Base-by-base conservation (phyloP, 2,329 filamentous ascomycete species). In the Clarireedia paspali region DNA sequence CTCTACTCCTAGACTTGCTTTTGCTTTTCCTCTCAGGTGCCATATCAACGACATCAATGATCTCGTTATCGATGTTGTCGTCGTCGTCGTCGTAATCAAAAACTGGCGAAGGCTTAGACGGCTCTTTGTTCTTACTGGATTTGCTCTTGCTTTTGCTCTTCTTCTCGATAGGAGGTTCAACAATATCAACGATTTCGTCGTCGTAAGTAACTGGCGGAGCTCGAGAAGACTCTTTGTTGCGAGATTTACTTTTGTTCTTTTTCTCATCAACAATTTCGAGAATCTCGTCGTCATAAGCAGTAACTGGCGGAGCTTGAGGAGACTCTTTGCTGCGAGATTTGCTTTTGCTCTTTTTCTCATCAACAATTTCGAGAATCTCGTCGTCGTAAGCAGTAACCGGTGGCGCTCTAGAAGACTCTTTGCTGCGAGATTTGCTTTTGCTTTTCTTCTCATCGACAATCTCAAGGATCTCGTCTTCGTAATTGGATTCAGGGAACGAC, bases 131-230 rank as follows among this genome's bases (percentile, higher is more conserved):
- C 27, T 44, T 44, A 17, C 68, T 71, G 50, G 20, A 46, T 26
- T 75, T 73, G 63, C 70, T 72, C 67, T 75, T 64, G 63, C 70
- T 72, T 67, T 75, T 64, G 55, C 65, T 68, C 10, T 75, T 46
- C 44, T 26, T 46, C 2, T 45, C 64, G 55, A 65, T 68, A 12
- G 75, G 70, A 69, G 77, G 12, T 14, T 46, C 44, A 26, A 46
- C 44, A 24, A 46, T 24, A 24, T 46, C 44, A 26, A 46, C 15
- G 26, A 46, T 46, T 15, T 46, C 44, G 14, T 46, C 44, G 14
- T 46, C 44, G 23, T 46, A 46, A 44, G 40, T 44, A 44, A 10
- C 15, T 9, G 23, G 20, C 5, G 44, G 44, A 6, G 44, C 14
- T 26, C 44, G 26, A 15, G 20, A 14, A 23, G 44, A 24, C 10